Evolutionary conservation across 2,329 filamentous ascomycete species (phyloP), one percentile per base, ranked within the genome.

Genomic region (Paraphoma sp.): DNA sequence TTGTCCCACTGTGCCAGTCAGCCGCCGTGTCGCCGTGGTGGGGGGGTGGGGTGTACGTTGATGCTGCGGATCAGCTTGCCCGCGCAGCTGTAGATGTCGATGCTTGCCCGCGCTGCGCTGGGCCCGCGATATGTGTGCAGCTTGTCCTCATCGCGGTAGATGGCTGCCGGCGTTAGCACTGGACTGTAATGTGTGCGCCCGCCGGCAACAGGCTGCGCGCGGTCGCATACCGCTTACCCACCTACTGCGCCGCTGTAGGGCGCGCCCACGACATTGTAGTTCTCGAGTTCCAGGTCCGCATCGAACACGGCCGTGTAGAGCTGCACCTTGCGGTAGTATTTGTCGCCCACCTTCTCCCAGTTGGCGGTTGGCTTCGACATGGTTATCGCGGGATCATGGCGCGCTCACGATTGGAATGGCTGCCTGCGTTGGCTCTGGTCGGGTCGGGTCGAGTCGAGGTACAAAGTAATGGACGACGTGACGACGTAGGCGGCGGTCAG

Each of bases 271-370:
- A 97, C 89, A 70, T 94, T 85, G 81, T 96, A 96, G 81, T 95
- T 96, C 82, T 97, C 93, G 66, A 99, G 86, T 80, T 99, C 93
- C 60, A 97, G 83, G 74, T 97, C 93, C 73, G 91, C 87, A 78
- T 97, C 93, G 77, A 98, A 99, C 63, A 98, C 86, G 64, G 89
- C 90, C 59, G 93, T 93, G 82, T 98, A 99, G 59, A 97, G 87
- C 78, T 94, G 91, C 54, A 91, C 89, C 82, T 96, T 97, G 76
- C 94, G 91, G 81, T 98, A 99, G 83, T 96, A 98, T 71, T 87
- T 89, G 78, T 96, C 91, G 74, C 92, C 95, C 65, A 98, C 87
- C 78, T 87, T 90, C 82, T 97, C 93, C 95, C 95, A 99, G 78
- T 94, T 92, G 70, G 92, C 90, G 69, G 92, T 92, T 71, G 93